A percentile compares a stretch with the other conserved stretches of the same genome.
These are phyloP conservation scores for Rhynchospora tenuis DNA, from an alignment of 176 grass and related monocot genomes.

Conservation along the genomic window DNA sequence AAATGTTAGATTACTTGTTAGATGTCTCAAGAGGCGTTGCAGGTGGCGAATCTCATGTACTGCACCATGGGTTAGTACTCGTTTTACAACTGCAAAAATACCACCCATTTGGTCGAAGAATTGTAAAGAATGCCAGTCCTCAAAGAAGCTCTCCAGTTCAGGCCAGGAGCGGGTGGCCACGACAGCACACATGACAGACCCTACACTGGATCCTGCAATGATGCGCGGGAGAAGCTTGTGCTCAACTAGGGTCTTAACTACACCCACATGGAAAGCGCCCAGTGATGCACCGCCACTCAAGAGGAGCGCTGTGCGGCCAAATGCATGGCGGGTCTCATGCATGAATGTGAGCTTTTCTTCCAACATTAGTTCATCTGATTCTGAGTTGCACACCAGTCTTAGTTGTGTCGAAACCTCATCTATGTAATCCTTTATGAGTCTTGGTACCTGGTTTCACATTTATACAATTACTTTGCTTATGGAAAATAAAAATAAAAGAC, in stretches of 20 bases:
- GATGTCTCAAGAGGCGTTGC: constrained; percentile 62
- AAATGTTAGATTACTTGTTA: constrained; percentile 94
- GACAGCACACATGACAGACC: constrained; percentile 78
- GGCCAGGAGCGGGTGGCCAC: constrained; percentile 84
- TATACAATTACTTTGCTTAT: background rate
- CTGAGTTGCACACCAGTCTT: constrained; percentile 80
- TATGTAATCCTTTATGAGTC: constrained; percentile 93
- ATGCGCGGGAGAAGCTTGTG: constrained; percentile 83
- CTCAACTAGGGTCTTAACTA: constrained; percentile 77
- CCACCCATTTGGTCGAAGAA: constrained; percentile 94
- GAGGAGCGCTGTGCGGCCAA: constrained; percentile 82
- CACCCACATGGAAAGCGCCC: constrained; percentile 80
- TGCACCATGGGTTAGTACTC: constrained; percentile 74
- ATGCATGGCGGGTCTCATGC: constrained; percentile 91
- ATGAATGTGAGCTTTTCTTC: constrained; percentile 95
- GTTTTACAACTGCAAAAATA: constrained; percentile 69
- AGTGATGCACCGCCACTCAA: constrained; percentile 88
- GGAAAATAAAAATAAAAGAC: background rate
- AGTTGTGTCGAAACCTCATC: constrained; percentile 90
- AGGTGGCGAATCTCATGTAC: constrained; percentile 77
- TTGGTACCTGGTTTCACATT: constrained; percentile 48
- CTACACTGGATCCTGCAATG: constrained; percentile 83
- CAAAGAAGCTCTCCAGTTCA: constrained; percentile 83
- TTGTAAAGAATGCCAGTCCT: constrained; percentile 86
- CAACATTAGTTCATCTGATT: constrained; percentile 74